Percentiles rank a stretch among this genome's conserved stretches.
Conservation (phyloP, 805 yeast genomes). For the Pichia manshurica region DNA sequence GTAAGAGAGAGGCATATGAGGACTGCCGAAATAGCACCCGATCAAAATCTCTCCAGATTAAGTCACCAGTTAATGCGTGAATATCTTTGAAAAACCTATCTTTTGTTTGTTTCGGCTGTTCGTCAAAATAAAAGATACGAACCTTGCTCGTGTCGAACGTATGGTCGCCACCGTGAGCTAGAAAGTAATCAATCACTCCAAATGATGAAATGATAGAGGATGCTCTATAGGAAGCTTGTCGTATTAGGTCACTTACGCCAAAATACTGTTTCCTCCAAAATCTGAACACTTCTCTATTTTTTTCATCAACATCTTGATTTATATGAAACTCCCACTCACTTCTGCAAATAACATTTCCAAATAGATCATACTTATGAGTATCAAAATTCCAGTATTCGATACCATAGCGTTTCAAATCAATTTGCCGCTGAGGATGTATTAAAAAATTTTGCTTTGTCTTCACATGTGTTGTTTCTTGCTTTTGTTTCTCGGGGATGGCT, state of each 20-base stretch:
- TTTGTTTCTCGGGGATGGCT: neutral
- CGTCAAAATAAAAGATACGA: neutral
- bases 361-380: neutral
- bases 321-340: slow-evolving; percentile 13
- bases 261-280: slow-evolving; percentile 12
- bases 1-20: neutral
- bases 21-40: neutral
- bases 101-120: neutral
- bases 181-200: neutral
- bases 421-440: neutral
- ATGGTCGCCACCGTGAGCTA: neutral
- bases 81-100: neutral
- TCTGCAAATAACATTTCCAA: neutral
- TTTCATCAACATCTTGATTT: neutral
- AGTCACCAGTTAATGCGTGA: neutral
- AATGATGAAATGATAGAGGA: neutral
- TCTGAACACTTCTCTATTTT: slow-evolving; percentile 9
- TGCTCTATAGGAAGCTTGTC: neutral
- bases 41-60: neutral
- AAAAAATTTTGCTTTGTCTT: neutral
- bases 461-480: neutral
- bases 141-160: neutral
- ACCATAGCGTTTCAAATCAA: neutral
- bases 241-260: slow-evolving; percentile 3
- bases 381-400: slow-evolving; percentile 2